Evolutionary conservation across 768 basidiomycete species (phyloP), one percentile per base, ranked within the genome.

Genomic region (Vishniacozyma victoriae): DNA sequence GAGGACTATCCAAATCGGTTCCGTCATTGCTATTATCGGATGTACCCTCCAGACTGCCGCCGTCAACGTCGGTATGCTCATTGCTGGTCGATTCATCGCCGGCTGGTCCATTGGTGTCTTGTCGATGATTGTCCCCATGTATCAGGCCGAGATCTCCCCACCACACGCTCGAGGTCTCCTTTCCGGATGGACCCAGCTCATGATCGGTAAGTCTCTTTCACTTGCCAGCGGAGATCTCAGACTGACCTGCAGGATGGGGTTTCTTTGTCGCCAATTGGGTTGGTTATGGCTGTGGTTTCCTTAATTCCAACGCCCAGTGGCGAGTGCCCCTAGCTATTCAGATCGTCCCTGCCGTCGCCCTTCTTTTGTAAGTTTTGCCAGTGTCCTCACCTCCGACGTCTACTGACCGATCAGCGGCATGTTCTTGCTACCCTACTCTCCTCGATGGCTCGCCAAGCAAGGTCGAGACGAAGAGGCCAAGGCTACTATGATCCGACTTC

Each of bases 401-500:
- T 16, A 42, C 31, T 25, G 12, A 9, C n/a, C n/a, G 11, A 22
- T 13, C 14, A 23, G n/a, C 19, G 13, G 22, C 37, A 11, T 3
- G 19, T 16, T 22, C 11, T 31, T 33, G 3, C 13, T 3, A 26
- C 40, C 20, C 4, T 4, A 3, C 4, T 27, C 43, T 13, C 15
- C 14, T 18, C 44, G 87, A 78, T 92, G 78, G 79, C 74, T 90
- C 55, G 67, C 90, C 62, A 80, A 76, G 72, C 86, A 85, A 70
- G 87, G 87, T 19, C 78, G 78, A 46, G 79, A 86, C 12, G 78
- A 75, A 0, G 75, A 85, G 64, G 90, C 87, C 2, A 72, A 85
- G 36, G 62, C 75, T n/a, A 78, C 77, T 15, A 76, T 92, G 18
- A 86, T 86, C 1, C 83, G 86, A 69, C 88, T 89, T 69, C 88